Evolutionary conservation across 108 stramenopile genomes (phyloP).

Genomic region (Asterionellopsis glacialis): DNA sequence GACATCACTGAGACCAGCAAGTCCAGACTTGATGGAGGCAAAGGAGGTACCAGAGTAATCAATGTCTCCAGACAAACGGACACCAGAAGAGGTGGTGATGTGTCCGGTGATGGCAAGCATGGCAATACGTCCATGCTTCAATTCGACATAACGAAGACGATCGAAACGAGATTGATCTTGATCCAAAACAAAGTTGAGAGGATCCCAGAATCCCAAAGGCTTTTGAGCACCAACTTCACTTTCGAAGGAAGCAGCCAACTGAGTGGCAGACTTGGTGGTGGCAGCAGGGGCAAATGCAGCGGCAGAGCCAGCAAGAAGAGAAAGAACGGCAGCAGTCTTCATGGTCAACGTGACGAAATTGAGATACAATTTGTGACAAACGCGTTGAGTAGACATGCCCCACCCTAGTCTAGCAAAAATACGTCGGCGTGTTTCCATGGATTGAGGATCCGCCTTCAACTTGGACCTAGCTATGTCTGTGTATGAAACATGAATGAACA

Average conservation of each 20-base stretch:
- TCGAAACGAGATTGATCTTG: constrained; percentile 54
- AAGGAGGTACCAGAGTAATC: constrained; percentile 54
- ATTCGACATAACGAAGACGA: constrained; percentile 62
- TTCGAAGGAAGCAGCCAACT: constrained; percentile 26
- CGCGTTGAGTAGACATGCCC: too few relatives aligned
- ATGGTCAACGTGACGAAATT: constrained; percentile 25
- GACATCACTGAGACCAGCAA: constrained; percentile 51
- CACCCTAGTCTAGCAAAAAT: too few relatives aligned
- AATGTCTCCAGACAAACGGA: constrained; percentile 39
- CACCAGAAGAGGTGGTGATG: constrained; percentile 26
- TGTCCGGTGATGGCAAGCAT: too few relatives aligned
- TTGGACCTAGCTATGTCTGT: too few relatives aligned
- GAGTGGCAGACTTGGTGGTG: not conserved
- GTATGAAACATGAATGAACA: too few relatives aligned
- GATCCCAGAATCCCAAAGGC: constrained; percentile 66
- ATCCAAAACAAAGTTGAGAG: constrained; percentile 38
- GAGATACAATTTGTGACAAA: too few relatives aligned
- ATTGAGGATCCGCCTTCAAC: too few relatives aligned
- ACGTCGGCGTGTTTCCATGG: too few relatives aligned
- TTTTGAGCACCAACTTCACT: constrained; percentile 58
- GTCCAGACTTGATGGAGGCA: constrained; percentile 55
- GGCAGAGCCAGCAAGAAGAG: constrained; percentile 12
- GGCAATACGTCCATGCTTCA: constrained; percentile 58
- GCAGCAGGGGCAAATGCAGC: constrained; percentile 1
- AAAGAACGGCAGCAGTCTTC: constrained; percentile 32